Evolutionary conservation across 805 yeast species (phyloP), one percentile per base, ranked within the genome.

Genomic region (Kluyveromyces aestuarii): DNA sequence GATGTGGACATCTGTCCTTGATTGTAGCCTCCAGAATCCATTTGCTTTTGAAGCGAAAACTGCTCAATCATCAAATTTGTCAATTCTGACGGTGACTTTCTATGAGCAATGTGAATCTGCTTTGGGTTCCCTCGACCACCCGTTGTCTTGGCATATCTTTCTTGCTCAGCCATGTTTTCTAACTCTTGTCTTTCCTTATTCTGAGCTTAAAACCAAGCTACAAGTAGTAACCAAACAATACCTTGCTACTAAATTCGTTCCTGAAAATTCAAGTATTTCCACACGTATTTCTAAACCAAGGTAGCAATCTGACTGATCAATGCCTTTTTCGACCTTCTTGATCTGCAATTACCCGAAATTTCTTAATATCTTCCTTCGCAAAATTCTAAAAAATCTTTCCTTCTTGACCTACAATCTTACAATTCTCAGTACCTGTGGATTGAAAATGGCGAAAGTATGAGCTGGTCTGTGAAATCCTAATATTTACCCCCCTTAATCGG

Each of bases 41-140:
- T 75, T 64, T 91, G 97, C 58, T 91, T 89, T 67, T 93, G 97
- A 50, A 93, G 74, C 35, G 73, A 82, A 63, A 85, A 80, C 62
- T 86, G 95, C 68, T 91, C 98, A 59, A 87, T 74, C 96, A 91
- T 91, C 55, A 91, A 72, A 48, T 84, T 85, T 2, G 98, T 91
- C 64, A 93, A 74, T 65, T 93, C 99, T 56, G 90, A 81, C n/a
- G 97, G 97, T 2, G 97, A 85, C 52, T 96, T 78, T 61, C 98
- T 79, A 61, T 93, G 98, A n/a, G 98, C 98, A 55, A 91, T 89
- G 69, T 89, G 95, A 51, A 93, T 74, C 52, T 79, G 80, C 55
- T 77, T 76, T 38, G 84, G 83, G 48, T 66, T 66, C 51, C 71
- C 72, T 39, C 64, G 70, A 16, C 65, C 67, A 4, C 72, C 70